These are phyloP conservation scores for Alternaria angustiovoidea DNA, from an alignment of 2,329 filamentous ascomycete genomes.

Conservation along the genomic window DNA sequence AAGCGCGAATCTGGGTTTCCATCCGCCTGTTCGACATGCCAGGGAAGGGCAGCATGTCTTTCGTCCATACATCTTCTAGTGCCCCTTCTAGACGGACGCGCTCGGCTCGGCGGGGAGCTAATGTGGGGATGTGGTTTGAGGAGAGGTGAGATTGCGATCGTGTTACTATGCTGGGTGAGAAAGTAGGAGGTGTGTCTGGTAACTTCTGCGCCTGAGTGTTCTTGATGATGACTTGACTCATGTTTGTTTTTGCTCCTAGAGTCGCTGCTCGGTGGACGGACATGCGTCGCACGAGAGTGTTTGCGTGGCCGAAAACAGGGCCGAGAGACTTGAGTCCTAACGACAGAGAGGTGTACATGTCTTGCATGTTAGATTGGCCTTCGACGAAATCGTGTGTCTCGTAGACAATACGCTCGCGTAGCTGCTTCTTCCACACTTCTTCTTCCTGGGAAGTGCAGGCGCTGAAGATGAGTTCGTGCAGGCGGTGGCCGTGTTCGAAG, in stretches of 20 bases:
- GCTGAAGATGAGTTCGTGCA: slow-evolving; percentile 86
- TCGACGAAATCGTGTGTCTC: slow-evolving; percentile 62
- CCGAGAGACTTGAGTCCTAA: slow-evolving; percentile 78
- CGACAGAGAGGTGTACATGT: slow-evolving; percentile 69
- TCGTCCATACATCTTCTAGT: slow-evolving; percentile 83
- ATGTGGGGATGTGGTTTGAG: slow-evolving; percentile 70
- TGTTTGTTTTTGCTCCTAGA: slow-evolving; percentile 70
- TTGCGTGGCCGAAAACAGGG: slow-evolving; percentile 75
- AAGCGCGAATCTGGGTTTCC: slow-evolving; percentile 77
- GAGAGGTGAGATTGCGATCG: slow-evolving; percentile 82
- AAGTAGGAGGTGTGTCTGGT: slow-evolving; percentile 54
- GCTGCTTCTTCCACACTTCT: slow-evolving; percentile 76
- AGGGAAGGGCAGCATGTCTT: slow-evolving; percentile 80
- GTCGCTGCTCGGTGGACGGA: slow-evolving; percentile 83
- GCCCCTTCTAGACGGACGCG: slow-evolving; percentile 77
- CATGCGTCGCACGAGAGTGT: slow-evolving; percentile 69
- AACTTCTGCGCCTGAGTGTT: slow-evolving; percentile 78
- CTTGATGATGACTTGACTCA: slow-evolving; percentile 83
- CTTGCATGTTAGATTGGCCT: slow-evolving; percentile 56
- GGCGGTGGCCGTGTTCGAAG: slow-evolving; percentile 77
- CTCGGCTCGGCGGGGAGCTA: slow-evolving; percentile 78
- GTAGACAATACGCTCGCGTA: slow-evolving; percentile 62
- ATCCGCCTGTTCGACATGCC: slow-evolving; percentile 74
- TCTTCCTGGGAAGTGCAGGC: slow-evolving; percentile 85
- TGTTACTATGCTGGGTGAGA: slow-evolving; percentile 66